Evolutionary conservation across 192 early-diverging fungal species (phyloP).

Genomic region (Powellomyces hirtus): DNA sequence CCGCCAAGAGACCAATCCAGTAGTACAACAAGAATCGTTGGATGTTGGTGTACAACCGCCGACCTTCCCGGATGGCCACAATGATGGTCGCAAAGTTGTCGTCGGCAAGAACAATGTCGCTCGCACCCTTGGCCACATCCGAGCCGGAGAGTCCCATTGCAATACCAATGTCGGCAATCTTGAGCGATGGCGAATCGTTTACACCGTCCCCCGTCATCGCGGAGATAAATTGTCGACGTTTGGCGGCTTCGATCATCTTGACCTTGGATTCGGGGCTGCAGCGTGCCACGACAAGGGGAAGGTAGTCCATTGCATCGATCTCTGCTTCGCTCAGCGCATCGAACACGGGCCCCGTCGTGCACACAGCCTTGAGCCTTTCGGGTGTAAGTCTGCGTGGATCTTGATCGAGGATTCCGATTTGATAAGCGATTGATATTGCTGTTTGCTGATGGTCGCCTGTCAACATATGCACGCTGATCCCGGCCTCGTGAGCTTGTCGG

Average conservation of each 20-base stretch:
- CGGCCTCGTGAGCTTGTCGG: no score
- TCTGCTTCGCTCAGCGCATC: conserved; percentile 29
- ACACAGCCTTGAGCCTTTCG: no score
- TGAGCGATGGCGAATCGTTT: conserved; percentile 88
- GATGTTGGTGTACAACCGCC: conserved; percentile 77
- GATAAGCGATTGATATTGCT: no score
- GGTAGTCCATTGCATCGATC: conserved; percentile 33
- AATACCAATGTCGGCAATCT: conserved; percentile 79
- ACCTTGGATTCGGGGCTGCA: conserved; percentile 48
- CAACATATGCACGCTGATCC: no score
- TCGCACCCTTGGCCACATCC: conserved; percentile 35
- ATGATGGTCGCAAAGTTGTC: conserved; percentile 68
- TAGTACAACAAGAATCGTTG: conserved; percentile 27
- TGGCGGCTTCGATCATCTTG: conserved; percentile 33
- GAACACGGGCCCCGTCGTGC: conserved; percentile 33
- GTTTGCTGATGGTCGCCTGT: no score
- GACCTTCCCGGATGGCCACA: conserved; percentile 72
- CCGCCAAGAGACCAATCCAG: conserved; percentile 23
- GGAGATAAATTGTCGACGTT: conserved; percentile 42
- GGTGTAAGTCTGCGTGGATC: no score
- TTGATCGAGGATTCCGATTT: no score
- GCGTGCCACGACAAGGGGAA: conserved; percentile 45
- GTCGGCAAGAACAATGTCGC: conserved; percentile 36
- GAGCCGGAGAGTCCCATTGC: conserved; percentile 67
- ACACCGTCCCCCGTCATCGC: conserved; percentile 85